Evolutionary conservation across 352 stramenopile species (phyloP), one percentile per base, ranked within the genome.

Genomic region (Phytophthora nicotianae): DNA sequence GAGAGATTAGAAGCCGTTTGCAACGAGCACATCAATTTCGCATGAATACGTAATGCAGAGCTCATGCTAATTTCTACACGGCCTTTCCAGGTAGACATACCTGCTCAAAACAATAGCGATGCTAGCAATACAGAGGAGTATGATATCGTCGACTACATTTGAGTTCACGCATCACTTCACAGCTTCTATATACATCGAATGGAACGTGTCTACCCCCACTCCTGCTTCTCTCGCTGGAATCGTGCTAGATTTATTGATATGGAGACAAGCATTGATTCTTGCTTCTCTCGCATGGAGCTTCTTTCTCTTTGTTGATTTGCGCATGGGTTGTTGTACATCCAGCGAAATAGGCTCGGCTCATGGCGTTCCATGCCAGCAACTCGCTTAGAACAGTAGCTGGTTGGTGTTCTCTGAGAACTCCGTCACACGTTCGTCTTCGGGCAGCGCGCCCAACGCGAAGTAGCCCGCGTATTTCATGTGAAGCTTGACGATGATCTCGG

Each of bases 401-500:
- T 72, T 72, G 26, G 14, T 41, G 46, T 75, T 72, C 33, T 89
- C 75, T 19, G 68, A 62, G 47, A 88, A 85, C n/a, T 72, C 54
- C 2, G 68, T 77, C 21, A 83, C 73, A 8, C 68, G 68, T 55
- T 71, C 59, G 53, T 89, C 79, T 57, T 93, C 84, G 16, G 70
- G 68, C 16, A 93, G 48, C 43, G 77, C 76, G 17, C 84, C 84
- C 23, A 93, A 65, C 46, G 70, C 72, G 24, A 78, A 87, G 32
- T 86, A 88, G 16, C 65, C 54, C 13, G 84, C 80, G 65, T 91
- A 93, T 58, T 89, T 91, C 66, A 91, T 70, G 45, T 86, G 84
- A 58, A 91, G 84, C 67, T 86, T 88, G 47, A 93, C 68, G 48
- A 93, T 88, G 20, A 93, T 67, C 47, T 89, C 79, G 5, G 82